These are phyloP conservation scores for Phragmites australis DNA, from an alignment of 176 grass and related monocot species.

Conservation along the genomic window DNA sequence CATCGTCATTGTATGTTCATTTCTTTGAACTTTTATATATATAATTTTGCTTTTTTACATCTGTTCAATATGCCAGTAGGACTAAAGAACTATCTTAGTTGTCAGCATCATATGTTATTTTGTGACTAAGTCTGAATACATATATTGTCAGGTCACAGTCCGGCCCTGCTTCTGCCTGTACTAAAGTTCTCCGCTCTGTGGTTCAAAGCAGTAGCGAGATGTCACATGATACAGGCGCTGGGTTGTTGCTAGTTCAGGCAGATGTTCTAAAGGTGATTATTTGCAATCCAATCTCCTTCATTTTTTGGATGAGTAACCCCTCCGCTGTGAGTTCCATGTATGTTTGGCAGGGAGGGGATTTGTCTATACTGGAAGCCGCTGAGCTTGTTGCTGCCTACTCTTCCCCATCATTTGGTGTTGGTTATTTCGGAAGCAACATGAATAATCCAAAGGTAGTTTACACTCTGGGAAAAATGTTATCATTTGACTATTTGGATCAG, in stretches of 20 bases:
- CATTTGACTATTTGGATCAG: background rate
- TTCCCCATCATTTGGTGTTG: constrained; percentile 78
- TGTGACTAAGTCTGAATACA: background rate
- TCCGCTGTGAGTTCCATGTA: background rate
- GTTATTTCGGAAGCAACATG: constrained; percentile 83
- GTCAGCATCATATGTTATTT: background rate
- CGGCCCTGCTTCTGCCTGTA: constrained; percentile 73
- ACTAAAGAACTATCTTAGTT: background rate
- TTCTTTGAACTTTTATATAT: background rate
- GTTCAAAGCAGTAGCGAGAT: constrained; percentile 64
- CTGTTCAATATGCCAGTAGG: background rate
- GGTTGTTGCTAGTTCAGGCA: constrained; percentile 82
- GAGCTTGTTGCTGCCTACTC: constrained; percentile 88
- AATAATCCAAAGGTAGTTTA: constrained; percentile 59
- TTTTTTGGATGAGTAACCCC: background rate
- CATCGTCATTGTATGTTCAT: constrained; percentile 68
- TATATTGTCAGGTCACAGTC: constrained; percentile 62
- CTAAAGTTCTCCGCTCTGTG: constrained; percentile 60
- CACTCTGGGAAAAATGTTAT: background rate
- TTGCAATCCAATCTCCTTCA: constrained; percentile 1
- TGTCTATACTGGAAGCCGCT: constrained; percentile 42
- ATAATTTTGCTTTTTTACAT: background rate
- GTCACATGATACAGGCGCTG: constrained; percentile 70
- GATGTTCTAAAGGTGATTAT: constrained; percentile 62
- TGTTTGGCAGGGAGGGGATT: constrained; percentile 45